Evolutionary conservation across 169 alveolate species (phyloP).

Genomic region (Toxoplasma gondii): DNA sequence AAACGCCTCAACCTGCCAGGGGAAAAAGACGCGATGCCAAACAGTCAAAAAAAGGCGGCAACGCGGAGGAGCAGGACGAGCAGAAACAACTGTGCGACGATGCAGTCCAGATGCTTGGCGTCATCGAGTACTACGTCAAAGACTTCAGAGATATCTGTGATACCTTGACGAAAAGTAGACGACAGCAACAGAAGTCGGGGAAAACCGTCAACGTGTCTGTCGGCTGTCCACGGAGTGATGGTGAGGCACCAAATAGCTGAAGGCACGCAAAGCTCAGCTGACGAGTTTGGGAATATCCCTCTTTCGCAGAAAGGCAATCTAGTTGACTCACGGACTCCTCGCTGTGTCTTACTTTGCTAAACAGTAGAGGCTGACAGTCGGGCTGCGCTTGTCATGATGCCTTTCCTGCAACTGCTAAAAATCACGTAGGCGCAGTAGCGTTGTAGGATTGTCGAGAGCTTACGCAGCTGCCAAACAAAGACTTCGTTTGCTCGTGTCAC

Average conservation of each 20-base stretch:
- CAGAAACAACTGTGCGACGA: neutral
- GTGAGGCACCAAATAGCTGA: neutral
- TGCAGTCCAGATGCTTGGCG: conserved; percentile 28
- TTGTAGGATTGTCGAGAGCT: no score
- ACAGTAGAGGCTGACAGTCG: no score
- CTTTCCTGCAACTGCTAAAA: no score
- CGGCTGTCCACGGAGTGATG: neutral
- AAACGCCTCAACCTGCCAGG: neutral
- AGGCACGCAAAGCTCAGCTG: no score
- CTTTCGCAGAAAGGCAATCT: no score
- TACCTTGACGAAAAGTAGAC: neutral
- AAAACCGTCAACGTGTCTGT: neutral
- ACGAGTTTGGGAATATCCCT: no score
- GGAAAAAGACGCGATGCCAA: neutral
- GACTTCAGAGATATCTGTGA: conserved; percentile 17
- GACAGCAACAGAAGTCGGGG: neutral
- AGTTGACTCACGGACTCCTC: no score
- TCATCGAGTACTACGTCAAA: neutral
- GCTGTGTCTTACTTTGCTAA: no score
- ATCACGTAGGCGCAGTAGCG: no score
- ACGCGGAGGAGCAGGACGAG: neutral
- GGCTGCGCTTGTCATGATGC: no score
- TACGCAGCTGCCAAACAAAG: no score
- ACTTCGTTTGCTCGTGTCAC: neutral
- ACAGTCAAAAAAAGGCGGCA: neutral